Conservation (phyloP, 2,329 filamentous ascomycete species). For the Aspergillus pseudonomiae region DNA sequence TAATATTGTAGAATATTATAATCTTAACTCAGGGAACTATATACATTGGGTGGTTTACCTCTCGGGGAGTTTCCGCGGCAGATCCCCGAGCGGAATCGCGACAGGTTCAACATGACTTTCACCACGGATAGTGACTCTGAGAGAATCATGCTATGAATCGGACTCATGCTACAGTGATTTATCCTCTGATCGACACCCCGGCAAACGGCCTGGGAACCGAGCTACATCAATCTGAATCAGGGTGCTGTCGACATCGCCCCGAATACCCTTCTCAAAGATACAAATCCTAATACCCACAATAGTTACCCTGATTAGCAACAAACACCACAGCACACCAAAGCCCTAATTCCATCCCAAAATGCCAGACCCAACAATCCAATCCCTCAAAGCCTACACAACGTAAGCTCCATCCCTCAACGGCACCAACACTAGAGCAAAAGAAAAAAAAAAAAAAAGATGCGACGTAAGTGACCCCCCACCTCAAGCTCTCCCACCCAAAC, state of each 20-base stretch:
- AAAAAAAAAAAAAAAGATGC: neutral
- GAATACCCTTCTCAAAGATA: too few relatives aligned
- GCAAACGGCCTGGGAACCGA: neutral
- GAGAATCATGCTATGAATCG: neutral
- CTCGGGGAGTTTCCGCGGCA: neutral
- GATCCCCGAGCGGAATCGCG: neutral
- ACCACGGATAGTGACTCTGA: neutral
- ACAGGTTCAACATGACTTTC: neutral
- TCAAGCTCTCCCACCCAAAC: slow-evolving; percentile 26
- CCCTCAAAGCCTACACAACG: neutral
- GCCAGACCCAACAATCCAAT: neutral
- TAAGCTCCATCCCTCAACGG: neutral
- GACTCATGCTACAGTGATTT: neutral
- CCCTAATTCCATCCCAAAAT: neutral
- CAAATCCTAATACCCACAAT: too few relatives aligned
- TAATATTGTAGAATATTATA: too few relatives aligned
- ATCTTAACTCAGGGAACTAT: too few relatives aligned
- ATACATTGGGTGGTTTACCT: too few relatives aligned
- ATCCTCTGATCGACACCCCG: neutral
- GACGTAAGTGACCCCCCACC: slow-evolving; percentile 6
- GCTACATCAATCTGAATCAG: neutral
- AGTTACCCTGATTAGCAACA: too few relatives aligned
- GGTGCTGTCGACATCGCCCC: too few relatives aligned
- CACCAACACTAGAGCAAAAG: too few relatives aligned
- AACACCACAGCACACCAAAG: neutral